These are phyloP conservation scores for Hypoxylon sp. DNA, from an alignment of 2,329 filamentous ascomycete species.

Conservation along the genomic window DNA sequence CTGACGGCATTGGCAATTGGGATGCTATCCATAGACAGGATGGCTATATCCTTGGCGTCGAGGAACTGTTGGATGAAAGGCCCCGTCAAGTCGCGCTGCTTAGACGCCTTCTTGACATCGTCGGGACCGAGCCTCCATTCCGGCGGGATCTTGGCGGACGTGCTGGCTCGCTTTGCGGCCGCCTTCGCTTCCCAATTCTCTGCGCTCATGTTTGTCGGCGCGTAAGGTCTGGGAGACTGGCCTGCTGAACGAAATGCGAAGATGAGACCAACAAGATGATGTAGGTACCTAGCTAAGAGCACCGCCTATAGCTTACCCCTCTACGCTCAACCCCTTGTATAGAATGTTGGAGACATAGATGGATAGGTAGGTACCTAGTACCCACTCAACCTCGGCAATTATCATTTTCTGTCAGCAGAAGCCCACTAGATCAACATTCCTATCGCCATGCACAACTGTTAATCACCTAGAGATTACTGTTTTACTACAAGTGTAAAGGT, in stretches of 20 bases:
- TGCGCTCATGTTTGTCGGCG: background rate
- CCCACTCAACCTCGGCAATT: too few relatives aligned
- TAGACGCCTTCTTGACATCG: slow-evolving; percentile 2
- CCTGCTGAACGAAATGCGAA: background rate
- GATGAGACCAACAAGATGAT: background rate
- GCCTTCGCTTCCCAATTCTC: slow-evolving; percentile 5
- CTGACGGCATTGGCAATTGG: slow-evolving; percentile 2
- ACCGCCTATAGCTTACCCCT: too few relatives aligned
- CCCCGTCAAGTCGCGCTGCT: slow-evolving; percentile 6
- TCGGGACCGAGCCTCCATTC: slow-evolving; percentile 8
- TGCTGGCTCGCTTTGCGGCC: slow-evolving; percentile 1
- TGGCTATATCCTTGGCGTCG: background rate
- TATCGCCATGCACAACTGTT: too few relatives aligned
- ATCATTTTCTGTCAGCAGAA: too few relatives aligned
- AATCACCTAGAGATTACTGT: too few relatives aligned
- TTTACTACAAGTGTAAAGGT: too few relatives aligned
- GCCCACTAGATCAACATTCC: too few relatives aligned
- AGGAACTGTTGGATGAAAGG: slow-evolving; percentile 14
- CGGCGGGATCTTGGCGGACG: slow-evolving; percentile 1
- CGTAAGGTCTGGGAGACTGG: background rate
- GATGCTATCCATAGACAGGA: slow-evolving; percentile 12
- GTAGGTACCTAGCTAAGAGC: background rate
- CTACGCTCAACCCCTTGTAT: too few relatives aligned
- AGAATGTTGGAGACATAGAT: too few relatives aligned
- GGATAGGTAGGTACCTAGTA: too few relatives aligned